phyloP scores from a whole-genome alignment of 768 basidiomycete genomes.

The Rhodotorula graminis region DNA sequence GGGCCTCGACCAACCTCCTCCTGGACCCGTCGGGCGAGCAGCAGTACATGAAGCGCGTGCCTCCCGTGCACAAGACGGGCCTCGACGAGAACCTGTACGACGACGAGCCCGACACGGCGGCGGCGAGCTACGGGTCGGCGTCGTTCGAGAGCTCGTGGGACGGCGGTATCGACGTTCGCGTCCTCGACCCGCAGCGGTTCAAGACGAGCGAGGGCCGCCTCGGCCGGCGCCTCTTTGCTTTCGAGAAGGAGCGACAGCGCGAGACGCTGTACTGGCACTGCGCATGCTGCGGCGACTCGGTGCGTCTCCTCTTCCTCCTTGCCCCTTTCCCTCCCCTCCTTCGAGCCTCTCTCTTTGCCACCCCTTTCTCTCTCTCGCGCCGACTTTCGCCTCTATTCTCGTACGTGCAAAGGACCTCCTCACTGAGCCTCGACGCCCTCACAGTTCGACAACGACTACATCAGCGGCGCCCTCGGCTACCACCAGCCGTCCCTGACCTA shows the following conservation, averaged over 20 bases:
- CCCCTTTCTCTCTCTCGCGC: neutral
- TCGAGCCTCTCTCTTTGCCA: no score
- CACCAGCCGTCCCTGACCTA: constrained; percentile 7
- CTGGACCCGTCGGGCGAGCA: constrained; percentile 17
- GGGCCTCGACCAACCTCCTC: constrained; percentile 17
- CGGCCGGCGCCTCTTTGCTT: neutral
- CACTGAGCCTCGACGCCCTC: neutral
- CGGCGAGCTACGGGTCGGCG: constrained; percentile 1
- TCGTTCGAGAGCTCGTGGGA: constrained; percentile 21
- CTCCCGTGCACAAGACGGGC: neutral
- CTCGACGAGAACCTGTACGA: constrained; percentile 12
- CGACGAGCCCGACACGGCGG: neutral
- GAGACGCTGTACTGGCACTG: constrained; percentile 13
- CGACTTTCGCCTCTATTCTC: neutral
- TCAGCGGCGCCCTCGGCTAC: constrained; percentile 21
- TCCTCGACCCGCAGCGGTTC: neutral
- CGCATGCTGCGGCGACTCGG: constrained; percentile 12
- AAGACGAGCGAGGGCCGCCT: constrained; percentile 5
- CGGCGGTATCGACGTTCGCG: constrained; percentile 23
- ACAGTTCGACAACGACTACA: constrained; percentile 20
- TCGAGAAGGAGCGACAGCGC: neutral
- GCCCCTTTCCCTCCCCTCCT: no score
- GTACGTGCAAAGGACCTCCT: neutral
- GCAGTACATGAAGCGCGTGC: neutral
- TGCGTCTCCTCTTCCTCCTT: neutral